Base-by-base conservation (phyloP, 2,329 filamentous ascomycete species). In the Albifimbria verrucaria region DNA sequence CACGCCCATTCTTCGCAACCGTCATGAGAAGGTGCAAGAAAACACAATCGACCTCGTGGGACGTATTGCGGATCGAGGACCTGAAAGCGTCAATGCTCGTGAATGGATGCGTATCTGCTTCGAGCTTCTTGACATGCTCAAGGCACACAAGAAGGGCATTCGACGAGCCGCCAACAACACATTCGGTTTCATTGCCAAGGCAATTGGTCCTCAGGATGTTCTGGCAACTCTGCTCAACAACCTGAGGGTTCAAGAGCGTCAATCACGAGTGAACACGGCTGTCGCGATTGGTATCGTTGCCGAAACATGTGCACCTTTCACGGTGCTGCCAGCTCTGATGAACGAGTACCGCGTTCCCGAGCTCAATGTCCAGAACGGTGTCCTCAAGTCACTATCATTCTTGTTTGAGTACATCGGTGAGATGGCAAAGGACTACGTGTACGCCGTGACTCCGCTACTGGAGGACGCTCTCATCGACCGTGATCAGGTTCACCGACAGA, bases 81-180 rank as follows among this genome's bases (percentile, higher is more conserved):
- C 94, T 1, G 94, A 99, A 72, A 93, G 89, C 58, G 94, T 99
- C 68, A 96, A 96, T 67, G 92, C 94, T 15, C 85, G 94, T 65
- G 94, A 99, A 73, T 99, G 94, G 94, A 99, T 99, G 95, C 87
- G 94, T 69, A 99, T 99, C 70, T 99, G 94, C 76, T 99, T 99
- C 72, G 94, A 99, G 76, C 79, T 99, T 51, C 85, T 99, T 25
- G 94, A 99, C 74, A 99, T 99, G 94, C 83, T 99, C 65, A 99
- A 99, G 75, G 94, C 94, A 7, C 94, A 99, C 79, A 99, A 99
- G 77, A 99, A 99, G 81, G 95, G 94, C 59, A 99, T 99, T 62
- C 89, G 94, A 59, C 88, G 94, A 71, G 94, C 94, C 21, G 95
- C 94, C 63, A 99, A 99, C 83, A 99, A 99, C 78, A 99, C 94